Evolutionary conservation across 2,329 filamentous ascomycete genomes (phyloP), one percentile per base, ranked within the genome.

Genomic region (Sporothrix luriei): DNA sequence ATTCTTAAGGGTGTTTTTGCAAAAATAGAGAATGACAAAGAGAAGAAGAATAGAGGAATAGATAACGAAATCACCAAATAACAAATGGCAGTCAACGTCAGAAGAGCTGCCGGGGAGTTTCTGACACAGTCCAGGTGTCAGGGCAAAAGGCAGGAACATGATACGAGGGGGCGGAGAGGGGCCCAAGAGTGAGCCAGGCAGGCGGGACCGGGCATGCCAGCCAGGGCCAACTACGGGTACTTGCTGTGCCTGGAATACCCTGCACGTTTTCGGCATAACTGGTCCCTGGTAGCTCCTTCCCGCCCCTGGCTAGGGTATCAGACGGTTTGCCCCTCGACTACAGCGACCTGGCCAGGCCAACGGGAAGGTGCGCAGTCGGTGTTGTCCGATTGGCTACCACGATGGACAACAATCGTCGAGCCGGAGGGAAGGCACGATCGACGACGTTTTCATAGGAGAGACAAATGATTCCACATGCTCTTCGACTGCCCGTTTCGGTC

Each of bases 101-200:
- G 38, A 55, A 48, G 51, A 57, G 49, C 51, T 68, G 55, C 51
- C 52, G 66, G 46, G 38, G 40, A 33, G 33, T 13, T 43, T 68
- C 66, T 57, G 66, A 68, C 66, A 68, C 66, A 49, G 43, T 66
- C 64, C 40, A 21, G 66, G 52, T 68, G 16, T 59, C 66, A 57
- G 19, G 66, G 14, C 46, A 46, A 29, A 51, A 52, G 46, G 40
- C 21, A 2, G 24, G 9, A 40, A 46, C 16, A n/a, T 48, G 57
- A 62, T 21, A 29, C 59, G 26, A 49, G n/a, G 43, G 46, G 14
- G 16, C 16, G 11, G 21, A 26, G 38, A 21, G 38, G 21, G 38
- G 2, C 11, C 13, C 40, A 26, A 14, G 54, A n/a, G 16, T 16
- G 54, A 57, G 13, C 57, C 57, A 62, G 40, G 38, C 38, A 21